Conservation (phyloP, 2,329 filamentous ascomycete species). For the Colletotrichum spaethianum region DNA sequence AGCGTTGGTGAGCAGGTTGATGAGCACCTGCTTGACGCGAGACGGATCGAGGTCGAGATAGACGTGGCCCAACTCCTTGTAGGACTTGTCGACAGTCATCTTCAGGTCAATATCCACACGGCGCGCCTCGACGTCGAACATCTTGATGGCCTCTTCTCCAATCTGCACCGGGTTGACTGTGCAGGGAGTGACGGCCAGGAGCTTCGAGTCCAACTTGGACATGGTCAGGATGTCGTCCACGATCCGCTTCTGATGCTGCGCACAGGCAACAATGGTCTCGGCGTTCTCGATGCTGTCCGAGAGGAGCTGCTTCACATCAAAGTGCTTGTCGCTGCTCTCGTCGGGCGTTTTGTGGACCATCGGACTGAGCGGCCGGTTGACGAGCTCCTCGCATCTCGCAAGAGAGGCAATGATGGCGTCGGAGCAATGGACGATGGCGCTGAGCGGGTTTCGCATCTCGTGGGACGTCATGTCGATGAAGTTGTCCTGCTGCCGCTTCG, state of each 20-base stretch:
- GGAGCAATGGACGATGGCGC: constrained; percentile 81
- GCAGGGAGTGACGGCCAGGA: constrained; percentile 80
- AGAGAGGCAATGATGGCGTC: constrained; percentile 75
- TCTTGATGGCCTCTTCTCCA: constrained; percentile 78
- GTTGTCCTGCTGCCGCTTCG: constrained; percentile 80
- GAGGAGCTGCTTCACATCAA: constrained; percentile 60
- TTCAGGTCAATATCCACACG: constrained; percentile 77
- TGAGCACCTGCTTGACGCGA: constrained; percentile 82
- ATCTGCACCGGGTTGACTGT: constrained; percentile 77
- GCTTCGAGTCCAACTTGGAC: constrained; percentile 82
- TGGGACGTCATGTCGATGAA: constrained; percentile 85
- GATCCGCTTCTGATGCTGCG: constrained; percentile 84
- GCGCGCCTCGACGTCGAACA: constrained; percentile 83
- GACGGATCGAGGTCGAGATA: constrained; percentile 81
- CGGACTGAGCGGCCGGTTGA: constrained; percentile 41
- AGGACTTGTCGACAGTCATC: constrained; percentile 75
- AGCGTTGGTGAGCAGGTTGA: constrained; percentile 85
- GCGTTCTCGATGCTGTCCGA: constrained; percentile 78
- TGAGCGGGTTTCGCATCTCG: constrained; percentile 81
- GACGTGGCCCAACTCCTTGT: constrained; percentile 69
- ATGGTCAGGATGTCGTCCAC: constrained; percentile 83
- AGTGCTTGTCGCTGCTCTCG: constrained; percentile 21
- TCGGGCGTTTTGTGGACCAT: constrained; percentile 11
- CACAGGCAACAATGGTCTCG: constrained; percentile 83
- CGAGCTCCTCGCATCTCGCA: constrained; percentile 58